Conservation (phyloP, 352 stramenopile species). For the Globisporangium paddicum region DNA sequence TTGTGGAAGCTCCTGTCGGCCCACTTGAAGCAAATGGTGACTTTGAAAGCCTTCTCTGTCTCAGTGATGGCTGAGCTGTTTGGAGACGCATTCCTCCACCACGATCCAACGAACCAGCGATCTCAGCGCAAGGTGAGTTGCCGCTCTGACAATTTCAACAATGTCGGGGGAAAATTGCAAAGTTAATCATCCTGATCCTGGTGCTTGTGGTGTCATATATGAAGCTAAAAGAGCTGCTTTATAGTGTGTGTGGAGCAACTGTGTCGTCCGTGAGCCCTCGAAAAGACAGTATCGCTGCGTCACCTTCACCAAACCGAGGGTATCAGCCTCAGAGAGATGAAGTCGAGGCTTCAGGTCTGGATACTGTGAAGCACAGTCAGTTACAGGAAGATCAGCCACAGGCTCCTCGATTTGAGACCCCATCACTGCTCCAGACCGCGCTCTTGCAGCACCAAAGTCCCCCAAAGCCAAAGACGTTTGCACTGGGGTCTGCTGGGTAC, state of each 20-base stretch:
- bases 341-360: conserved; percentile 7
- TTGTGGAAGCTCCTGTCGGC: conserved; percentile 60
- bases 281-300: conserved; percentile 18
- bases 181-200: not conserved
- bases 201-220: not conserved
- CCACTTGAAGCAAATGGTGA: conserved; percentile 54
- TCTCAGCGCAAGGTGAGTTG: conserved; percentile 60
- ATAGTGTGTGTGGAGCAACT: conserved; percentile 30
- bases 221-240: conserved; percentile 64
- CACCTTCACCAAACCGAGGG: conserved; percentile 8
- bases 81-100: conserved; percentile 41
- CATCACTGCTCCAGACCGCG: conserved; percentile 52
- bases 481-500: conserved; percentile 43
- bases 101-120: conserved; percentile 50
- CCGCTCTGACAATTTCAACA: not conserved
- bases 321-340: conserved; percentile 10
- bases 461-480: conserved; percentile 48
- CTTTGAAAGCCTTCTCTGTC: conserved; percentile 33
- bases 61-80: conserved; percentile 42
- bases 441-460: conserved; percentile 55
- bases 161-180: not conserved
- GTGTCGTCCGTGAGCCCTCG: conserved; percentile 15
- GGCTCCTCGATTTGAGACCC: conserved; percentile 24
- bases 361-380: conserved; percentile 9
- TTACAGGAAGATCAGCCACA: conserved; percentile 1